These are phyloP conservation scores for Clarireedia monteithiana DNA, from an alignment of 2,329 filamentous ascomycete genomes.

Conservation along the genomic window DNA sequence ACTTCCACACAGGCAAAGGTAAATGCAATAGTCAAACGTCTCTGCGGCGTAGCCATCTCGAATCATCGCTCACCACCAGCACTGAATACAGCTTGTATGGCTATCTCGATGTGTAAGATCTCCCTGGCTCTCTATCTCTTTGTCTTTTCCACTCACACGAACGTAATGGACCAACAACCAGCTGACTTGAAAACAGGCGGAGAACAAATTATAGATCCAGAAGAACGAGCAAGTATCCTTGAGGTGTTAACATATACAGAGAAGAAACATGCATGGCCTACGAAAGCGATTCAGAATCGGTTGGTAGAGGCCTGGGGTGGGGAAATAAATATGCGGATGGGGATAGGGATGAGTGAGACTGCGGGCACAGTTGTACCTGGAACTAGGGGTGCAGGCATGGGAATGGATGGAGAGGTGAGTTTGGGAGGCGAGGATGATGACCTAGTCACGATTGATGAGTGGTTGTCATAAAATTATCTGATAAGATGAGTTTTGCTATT, in stretches of 20 bases:
- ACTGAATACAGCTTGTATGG: conserved; percentile 30
- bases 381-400: background rate
- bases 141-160: background rate
- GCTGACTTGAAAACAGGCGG: conserved; percentile 12
- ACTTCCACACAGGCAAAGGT: conserved; percentile 11
- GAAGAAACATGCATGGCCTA: conserved; percentile 31
- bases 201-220: conserved; percentile 25
- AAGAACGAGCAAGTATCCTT: conserved; percentile 27
- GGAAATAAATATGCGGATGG: background rate
- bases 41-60: conserved; percentile 19
- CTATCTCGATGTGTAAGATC: conserved; percentile 26
- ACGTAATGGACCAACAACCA: background rate
- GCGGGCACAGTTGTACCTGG: too few relatives aligned
- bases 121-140: background rate
- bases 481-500: too few relatives aligned
- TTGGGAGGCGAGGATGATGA: background rate
- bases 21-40: conserved; percentile 11
- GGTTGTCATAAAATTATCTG: background rate
- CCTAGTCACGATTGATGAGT: background rate
- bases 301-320: conserved; percentile 30
- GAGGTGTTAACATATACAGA: conserved; percentile 22
- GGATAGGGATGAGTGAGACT: too few relatives aligned
- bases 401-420: background rate
- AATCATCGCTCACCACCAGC: conserved; percentile 17
- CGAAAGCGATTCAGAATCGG: conserved; percentile 25